A percentile compares a stretch with the other conserved stretches of the same genome.
Evolutionary conservation across 108 stramenopile species (phyloP).

Genomic region (Skeletonema costatum): DNA sequence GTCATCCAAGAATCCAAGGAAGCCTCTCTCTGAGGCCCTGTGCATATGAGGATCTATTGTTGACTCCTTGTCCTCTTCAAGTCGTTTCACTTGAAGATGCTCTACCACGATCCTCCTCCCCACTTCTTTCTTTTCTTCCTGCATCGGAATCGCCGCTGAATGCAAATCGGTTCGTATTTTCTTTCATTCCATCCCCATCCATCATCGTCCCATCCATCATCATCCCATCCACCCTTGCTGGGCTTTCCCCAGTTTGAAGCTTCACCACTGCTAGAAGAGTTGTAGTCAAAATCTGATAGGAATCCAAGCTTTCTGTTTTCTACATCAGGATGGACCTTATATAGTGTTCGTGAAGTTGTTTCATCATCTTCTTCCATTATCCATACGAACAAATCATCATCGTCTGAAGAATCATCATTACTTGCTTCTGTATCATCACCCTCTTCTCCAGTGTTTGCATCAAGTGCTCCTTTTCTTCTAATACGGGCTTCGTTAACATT

Average conservation of each 20-base stretch:
- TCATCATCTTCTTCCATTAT: neutral
- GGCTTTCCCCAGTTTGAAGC: neutral
- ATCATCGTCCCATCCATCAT: neutral
- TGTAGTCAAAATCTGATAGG: neutral
- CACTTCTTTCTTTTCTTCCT: neutral
- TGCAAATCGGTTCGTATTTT: neutral
- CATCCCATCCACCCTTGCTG: neutral
- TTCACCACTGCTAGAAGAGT: neutral
- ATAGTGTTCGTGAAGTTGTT: neutral
- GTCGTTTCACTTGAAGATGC: neutral
- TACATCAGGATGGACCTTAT: neutral
- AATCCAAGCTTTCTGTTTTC: neutral
- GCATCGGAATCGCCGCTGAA: neutral
- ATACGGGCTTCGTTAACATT: neutral
- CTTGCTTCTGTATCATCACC: neutral
- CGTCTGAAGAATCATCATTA: neutral
- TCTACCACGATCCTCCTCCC: neutral
- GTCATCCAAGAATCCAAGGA: no score
- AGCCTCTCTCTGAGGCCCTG: neutral
- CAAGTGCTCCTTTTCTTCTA: neutral
- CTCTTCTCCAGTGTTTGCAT: neutral
- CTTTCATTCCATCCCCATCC: neutral
- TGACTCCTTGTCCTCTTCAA: neutral
- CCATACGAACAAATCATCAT: neutral
- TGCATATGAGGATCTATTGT: neutral